A percentile compares a stretch with the other conserved stretches of the same genome.
Conservation (phyloP, 495 filamentous ascomycete species). For the Penicillium herquei region DNA sequence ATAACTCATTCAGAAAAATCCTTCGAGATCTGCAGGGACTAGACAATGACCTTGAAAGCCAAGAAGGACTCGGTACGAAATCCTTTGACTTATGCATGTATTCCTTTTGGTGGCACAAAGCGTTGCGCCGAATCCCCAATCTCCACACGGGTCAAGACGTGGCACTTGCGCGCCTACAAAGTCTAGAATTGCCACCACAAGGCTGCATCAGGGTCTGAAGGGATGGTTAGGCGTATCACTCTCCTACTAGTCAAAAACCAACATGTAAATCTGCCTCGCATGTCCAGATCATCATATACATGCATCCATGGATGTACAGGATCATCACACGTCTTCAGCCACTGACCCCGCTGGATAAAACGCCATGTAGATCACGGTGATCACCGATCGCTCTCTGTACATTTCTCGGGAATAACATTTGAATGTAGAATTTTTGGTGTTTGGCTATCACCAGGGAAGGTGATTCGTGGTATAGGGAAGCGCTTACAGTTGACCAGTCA, state of each 20-base stretch:
- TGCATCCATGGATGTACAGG: too few species aligned
- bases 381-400: slow-evolving; percentile 1
- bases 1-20: too few species aligned
- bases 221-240: neutral
- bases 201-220: neutral
- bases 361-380: slow-evolving; percentile 11
- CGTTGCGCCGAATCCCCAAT: slow-evolving; percentile 47
- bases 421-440: slow-evolving; percentile 5
- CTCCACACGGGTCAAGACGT: slow-evolving; percentile 49
- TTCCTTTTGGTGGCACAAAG: slow-evolving; percentile 50
- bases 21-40: too few species aligned
- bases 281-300: neutral
- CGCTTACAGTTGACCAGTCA: slow-evolving; percentile 16
- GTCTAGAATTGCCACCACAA: neutral
- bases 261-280: neutral
- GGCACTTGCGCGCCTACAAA: slow-evolving; percentile 35
- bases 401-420: too few species aligned
- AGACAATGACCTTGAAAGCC: too few species aligned
- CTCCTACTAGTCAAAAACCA: neutral
- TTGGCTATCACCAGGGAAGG: neutral
- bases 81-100: too few species aligned
- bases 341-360: neutral
- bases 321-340: neutral
- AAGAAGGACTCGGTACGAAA: too few species aligned
- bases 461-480: slow-evolving; percentile 10